Percentiles rank a stretch among this genome's conserved stretches.
Conservation (phyloP, 2,329 filamentous ascomycete genomes). For the Sodiomyces alkalinus region DNA sequence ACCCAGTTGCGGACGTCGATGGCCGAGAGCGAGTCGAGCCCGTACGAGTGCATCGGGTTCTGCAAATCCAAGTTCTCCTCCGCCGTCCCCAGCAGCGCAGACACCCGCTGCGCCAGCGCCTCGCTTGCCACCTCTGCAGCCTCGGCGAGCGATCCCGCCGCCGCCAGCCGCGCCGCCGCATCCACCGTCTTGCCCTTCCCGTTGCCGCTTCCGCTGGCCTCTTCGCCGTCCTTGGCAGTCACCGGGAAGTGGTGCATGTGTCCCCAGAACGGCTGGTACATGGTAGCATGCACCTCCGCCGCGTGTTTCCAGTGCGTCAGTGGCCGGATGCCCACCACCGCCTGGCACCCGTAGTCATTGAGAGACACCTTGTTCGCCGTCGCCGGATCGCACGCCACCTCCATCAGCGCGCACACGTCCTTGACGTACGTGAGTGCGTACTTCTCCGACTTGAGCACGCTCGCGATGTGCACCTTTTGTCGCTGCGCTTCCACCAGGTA, state of each 20-base stretch:
- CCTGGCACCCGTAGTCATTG: too few relatives aligned
- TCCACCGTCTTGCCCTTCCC: slow-evolving; percentile 17
- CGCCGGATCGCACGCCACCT: slow-evolving; percentile 33
- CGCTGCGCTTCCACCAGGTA: slow-evolving; percentile 31
- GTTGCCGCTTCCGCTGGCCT: slow-evolving; percentile 16
- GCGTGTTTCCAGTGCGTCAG: slow-evolving; percentile 38
- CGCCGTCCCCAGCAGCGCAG: slow-evolving; percentile 32
- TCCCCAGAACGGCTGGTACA: slow-evolving; percentile 39
- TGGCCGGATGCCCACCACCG: too few relatives aligned
- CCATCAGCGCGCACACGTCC: slow-evolving; percentile 38
- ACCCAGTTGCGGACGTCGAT: slow-evolving; percentile 36
- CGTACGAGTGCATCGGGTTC: slow-evolving; percentile 21
- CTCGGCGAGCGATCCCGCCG: slow-evolving; percentile 25
- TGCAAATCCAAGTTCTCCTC: slow-evolving; percentile 31
- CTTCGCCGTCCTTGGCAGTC: slow-evolving; percentile 25
- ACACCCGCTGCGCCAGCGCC: slow-evolving; percentile 31
- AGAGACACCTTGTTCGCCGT: too few relatives aligned
- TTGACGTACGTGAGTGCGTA: too few relatives aligned
- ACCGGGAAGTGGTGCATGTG: slow-evolving; percentile 38
- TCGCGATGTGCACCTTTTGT: too few relatives aligned
- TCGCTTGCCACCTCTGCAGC: slow-evolving; percentile 27
- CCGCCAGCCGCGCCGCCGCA: slow-evolving; percentile 26
- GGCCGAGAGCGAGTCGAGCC: slow-evolving; percentile 31
- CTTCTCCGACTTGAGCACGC: slow-evolving; percentile 35
- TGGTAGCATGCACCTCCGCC: slow-evolving; percentile 20